Evolutionary conservation across 2,329 filamentous ascomycete species (phyloP), one percentile per base, ranked within the genome.

Genomic region (Emmonsia crescens): DNA sequence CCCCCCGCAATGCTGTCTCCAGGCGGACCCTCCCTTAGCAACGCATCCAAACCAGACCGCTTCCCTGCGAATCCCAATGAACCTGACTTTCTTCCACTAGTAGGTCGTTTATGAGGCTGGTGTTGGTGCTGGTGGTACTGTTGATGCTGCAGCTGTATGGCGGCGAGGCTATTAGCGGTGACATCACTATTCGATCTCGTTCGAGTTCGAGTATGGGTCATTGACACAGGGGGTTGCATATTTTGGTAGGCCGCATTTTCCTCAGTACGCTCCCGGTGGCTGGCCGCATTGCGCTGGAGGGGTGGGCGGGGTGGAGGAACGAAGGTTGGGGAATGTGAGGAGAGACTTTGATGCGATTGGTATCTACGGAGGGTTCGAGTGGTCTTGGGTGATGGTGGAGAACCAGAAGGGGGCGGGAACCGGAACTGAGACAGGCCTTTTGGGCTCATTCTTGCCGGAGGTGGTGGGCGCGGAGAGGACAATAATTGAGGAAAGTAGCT

Each of bases 21-120:
- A 1, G 85, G 84, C 1, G 91, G 90, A 0, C 91, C 92, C 64
- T 93, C 90, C 66, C 89, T 85, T 55, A 96, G 80, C 54, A 96
- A 81, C 65, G 85, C 80, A 71, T 96, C 90, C 33, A 96, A 75
- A 27, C 79, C 68, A 72, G 80, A 75, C 71, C 79, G 70, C 74
- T 81, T 78, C 29, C 77, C 55, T 24, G 75, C 71, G 63, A 78
- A 67, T 63, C 80, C 68, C 72, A 64, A 60, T 46, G 73, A 67
- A 67, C 77, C 66, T 67, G 79, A 71, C 77, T 80, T 73, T 74
- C 76, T 72, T 52, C 72, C 71, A 24, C 74, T 68, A 40, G 74
- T 57, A 9, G 61, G 62, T 29, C 61, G 58, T 27, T 55, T 63
- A 56, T 54, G 60, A 33, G 58, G 19, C n/a, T 36, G 31, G 14